Base-by-base conservation (phyloP, 129 eudicot genomes). In the Solidago caesia region DNA sequence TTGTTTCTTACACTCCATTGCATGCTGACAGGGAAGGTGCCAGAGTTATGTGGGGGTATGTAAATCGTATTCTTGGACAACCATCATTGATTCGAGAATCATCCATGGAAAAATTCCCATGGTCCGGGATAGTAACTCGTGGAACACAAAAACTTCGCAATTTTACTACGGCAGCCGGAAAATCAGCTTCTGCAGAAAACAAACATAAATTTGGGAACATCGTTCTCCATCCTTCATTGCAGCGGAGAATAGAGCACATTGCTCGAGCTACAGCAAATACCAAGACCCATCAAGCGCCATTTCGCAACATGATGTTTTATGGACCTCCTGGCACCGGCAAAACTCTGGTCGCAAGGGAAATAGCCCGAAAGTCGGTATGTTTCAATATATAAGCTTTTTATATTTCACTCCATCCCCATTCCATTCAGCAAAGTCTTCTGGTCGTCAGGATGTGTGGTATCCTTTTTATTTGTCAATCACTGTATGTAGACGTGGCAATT, bases 321-420 rank as follows among this genome's bases (percentile, higher is more conserved):
- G 99, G 99, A 16, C 99, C 99, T 75, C 99, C 99, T 64, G 99
- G 99, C 79, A 95, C 99, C 4, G 99, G 99, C 26, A 95, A 95
- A 87, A 95, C 99, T 69, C 81, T 95, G 90, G 99, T 95, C 64
- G 99, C 99, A 51, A 91, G 95, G 79, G 99, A 95, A 78, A 95
- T 95, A 45, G 97, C 99, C 71, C 73, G 90, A 77, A 95, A 89
- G 83, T 95, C 99, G 87, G 99, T 95, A 90, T 26, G 73, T 8
- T 77, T 13, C 21, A 12, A 44, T 29, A 72, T 33, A 44, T 65
- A 39, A 39, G 7, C 7, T 73, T 73, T 41, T 25, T 21, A 25
- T 33, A 33, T 33, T 33, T 33, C 39, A 33, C 39, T 33, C 39
- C 39, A 33, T 33, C 44, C 68, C 8, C 44, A 68, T 26, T 60